phyloP scores from a whole-genome alignment of 306 rosid species.

The Nissolia schottii region DNA sequence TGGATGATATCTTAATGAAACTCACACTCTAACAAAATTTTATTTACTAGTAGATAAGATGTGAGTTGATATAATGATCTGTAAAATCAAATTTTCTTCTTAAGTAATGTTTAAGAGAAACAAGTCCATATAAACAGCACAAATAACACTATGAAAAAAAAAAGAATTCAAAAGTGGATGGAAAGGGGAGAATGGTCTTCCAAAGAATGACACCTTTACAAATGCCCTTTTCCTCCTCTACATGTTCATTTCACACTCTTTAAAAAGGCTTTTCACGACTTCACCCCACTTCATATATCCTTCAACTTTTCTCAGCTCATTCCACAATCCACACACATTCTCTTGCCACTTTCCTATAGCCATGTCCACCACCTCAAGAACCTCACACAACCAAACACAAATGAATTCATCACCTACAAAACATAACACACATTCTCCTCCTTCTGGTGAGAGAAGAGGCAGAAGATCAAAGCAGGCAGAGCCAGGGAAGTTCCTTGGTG shows the following conservation, averaged over 20 bases:
- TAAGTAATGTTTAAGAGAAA: too few species aligned
- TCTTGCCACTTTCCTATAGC: constrained; percentile 25
- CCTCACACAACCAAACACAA: constrained; percentile 46
- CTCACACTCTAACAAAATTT: too few species aligned
- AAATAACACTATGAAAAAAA: too few species aligned
- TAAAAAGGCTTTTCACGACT: constrained; percentile 51
- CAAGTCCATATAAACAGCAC: too few species aligned
- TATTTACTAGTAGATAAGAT: too few species aligned
- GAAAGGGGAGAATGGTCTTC: constrained; percentile 36
- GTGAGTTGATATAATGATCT: too few species aligned
- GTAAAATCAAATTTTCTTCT: too few species aligned
- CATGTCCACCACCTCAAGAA: constrained; percentile 70
- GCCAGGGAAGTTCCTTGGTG: constrained; percentile 88
- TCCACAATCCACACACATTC: constrained; percentile 3
- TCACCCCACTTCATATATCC: constrained; percentile 27
- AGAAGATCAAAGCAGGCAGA: constrained; percentile 75
- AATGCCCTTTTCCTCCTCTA: constrained; percentile 43
- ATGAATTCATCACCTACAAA: constrained; percentile 45
- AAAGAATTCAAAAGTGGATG: constrained; percentile 30
- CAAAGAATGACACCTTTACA: constrained; percentile 47
- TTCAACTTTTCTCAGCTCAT: constrained; percentile 4
- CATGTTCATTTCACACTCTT: constrained; percentile 51
- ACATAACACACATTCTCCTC: constrained; percentile 51
- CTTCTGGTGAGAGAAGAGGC: constrained; percentile 68
- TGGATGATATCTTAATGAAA: too few species aligned